Conservation (phyloP, 495 filamentous ascomycete genomes). For the Penicillium bovifimosum region DNA sequence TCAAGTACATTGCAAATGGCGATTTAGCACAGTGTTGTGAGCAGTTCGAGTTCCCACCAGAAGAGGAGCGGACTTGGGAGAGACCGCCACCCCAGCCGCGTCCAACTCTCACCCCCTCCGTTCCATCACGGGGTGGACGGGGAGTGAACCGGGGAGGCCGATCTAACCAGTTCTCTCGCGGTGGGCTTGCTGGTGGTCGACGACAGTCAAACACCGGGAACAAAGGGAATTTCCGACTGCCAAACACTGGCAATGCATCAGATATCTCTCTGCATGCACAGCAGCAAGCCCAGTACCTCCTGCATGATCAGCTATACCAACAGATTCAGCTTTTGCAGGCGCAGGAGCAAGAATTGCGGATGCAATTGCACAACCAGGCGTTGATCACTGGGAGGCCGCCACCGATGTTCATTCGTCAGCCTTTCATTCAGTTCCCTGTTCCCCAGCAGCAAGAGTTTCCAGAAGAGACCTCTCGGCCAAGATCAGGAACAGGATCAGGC, state of each 20-base stretch:
- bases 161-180: conserved; percentile 43
- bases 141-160: conserved; percentile 56
- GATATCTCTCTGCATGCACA: conserved; percentile 46
- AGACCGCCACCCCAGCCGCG: conserved; percentile 60
- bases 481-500: conserved; percentile 39
- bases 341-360: conserved; percentile 57
- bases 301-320: conserved; percentile 56
- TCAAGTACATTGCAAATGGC: conserved; percentile 67
- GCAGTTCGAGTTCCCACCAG: conserved; percentile 76
- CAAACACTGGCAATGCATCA: conserved; percentile 26
- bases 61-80: conserved; percentile 73
- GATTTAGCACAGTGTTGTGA: conserved; percentile 77
- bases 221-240: conserved; percentile 33
- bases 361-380: conserved; percentile 57
- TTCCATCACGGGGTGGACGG: conserved; percentile 44
- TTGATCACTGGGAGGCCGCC: conserved; percentile 47
- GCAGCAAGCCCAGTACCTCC: conserved; percentile 44
- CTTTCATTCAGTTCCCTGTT: conserved; percentile 41
- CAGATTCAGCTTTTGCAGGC: conserved; percentile 61
- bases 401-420: conserved; percentile 43
- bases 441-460: conserved; percentile 36
- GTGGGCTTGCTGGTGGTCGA: conserved; percentile 41
- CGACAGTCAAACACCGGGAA: conserved; percentile 51
- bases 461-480: conserved; percentile 39
- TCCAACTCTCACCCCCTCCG: conserved; percentile 51